Evolutionary conservation across 495 filamentous ascomycete genomes (phyloP).

Genomic region (Aspergillus funiculosus): DNA sequence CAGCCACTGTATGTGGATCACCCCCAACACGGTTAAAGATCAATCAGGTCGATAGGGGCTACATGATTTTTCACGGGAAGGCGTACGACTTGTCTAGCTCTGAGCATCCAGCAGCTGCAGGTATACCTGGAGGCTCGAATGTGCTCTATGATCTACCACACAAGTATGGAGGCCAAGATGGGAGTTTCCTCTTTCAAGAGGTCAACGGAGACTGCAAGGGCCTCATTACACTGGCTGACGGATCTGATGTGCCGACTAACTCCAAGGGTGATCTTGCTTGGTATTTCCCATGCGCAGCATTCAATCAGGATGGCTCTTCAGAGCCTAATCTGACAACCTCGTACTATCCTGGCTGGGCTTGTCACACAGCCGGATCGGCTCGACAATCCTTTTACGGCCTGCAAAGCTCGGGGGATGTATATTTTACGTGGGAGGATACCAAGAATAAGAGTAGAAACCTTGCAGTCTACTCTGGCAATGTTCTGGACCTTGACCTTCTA

Average conservation of each 20-base stretch:
- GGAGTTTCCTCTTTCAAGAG: conserved; percentile 96
- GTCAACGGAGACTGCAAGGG: conserved; percentile 97
- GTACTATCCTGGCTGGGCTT: conserved; percentile 79
- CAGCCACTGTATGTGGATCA: conserved; percentile 71
- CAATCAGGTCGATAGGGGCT: conserved; percentile 72
- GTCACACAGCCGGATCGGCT: conserved; percentile 67
- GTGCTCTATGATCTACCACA: conserved; percentile 78
- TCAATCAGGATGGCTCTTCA: conserved; percentile 89
- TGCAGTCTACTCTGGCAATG: conserved; percentile 87
- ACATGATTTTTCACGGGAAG: conserved; percentile 92
- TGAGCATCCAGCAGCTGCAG: conserved; percentile 66
- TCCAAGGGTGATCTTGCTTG: conserved; percentile 71
- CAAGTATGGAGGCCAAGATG: conserved; percentile 80
- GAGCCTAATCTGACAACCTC: conserved; percentile 65
- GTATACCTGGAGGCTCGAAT: conserved; percentile 64
- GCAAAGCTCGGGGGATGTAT: conserved; percentile 63
- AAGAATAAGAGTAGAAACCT: conserved; percentile 84
- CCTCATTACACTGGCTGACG: conserved; percentile 64
- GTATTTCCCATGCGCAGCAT: conserved; percentile 92
- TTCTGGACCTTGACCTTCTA: conserved; percentile 87
- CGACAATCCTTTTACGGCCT: conserved; percentile 71
- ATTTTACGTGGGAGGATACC: conserved; percentile 93
- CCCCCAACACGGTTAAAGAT: conserved; percentile 64
- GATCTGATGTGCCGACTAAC: conserved; percentile 76
- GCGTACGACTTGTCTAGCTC: conserved; percentile 78